Base-by-base conservation (phyloP, 2,329 filamentous ascomycete species). In the Hypoxylon sp. region DNA sequence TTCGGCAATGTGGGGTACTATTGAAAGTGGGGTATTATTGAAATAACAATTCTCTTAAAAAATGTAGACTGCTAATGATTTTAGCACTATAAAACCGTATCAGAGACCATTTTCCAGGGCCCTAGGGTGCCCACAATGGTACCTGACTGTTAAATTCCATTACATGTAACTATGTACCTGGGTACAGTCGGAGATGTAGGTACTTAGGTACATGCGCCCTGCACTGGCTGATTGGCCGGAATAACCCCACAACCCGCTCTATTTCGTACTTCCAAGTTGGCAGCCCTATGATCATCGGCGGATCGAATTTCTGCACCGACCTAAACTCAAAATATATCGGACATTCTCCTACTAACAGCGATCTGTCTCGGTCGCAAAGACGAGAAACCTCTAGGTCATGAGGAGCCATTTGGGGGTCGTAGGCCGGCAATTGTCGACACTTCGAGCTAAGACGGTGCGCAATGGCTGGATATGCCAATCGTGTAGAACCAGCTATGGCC, bases 401-500 rank as follows among this genome's bases (percentile, higher is more conserved):
- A 69, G 61, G 55, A 64, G 61, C 29, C 53, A 72, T 45, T 56
- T 65, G 54, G 55, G 63, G 32, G 57, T 58, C 14, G 63, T 72
- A 16, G 58, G 67, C 43, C 68, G 63, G 50, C 70, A 57, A 52
- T 43, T 72, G 27, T 68, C 53, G 34, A 56, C 55, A 23, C 55
- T 68, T n/a, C 64, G 64, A 48, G 52, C 51, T 11, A 25, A 61
- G 47, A 51, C 61, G 19, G 59, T 27, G 14, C 66, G 63, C 58
- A 71, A 63, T 68, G 69, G 69, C 41, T 75, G 73, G 74, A 53
- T 71, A 55, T 75, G 71, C 19, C 70, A 69, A 52, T 74, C 73
- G 47, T 75, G 74, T 56, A 63, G 65, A 63, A 55, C 59, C 47
- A 59, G 57, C 48, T 54, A 48, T 59, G 48, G 58, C 45, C 51